These are phyloP conservation scores for Hyaloscypha hepaticicola DNA, from an alignment of 495 filamentous ascomycete genomes.

Conservation along the genomic window DNA sequence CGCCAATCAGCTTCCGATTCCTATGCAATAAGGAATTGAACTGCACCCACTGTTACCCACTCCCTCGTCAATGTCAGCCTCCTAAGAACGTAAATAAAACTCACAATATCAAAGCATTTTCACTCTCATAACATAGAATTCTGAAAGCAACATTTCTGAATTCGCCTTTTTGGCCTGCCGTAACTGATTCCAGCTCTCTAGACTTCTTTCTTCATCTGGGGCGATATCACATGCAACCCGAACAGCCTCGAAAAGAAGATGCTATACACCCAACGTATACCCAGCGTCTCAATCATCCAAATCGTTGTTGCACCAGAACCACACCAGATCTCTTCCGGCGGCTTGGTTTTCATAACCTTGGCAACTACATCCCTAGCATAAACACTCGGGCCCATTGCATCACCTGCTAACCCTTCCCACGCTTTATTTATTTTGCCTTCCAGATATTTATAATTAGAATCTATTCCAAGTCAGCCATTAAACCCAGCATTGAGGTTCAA, in stretches of 20 bases:
- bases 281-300: slow-evolving; percentile 15
- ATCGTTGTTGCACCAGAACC: slow-evolving; percentile 16
- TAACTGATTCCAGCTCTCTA: not conserved
- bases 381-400: slow-evolving; percentile 8
- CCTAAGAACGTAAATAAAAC: no score
- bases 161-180: no score
- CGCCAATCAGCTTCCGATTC: no score
- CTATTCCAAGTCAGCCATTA: not conserved
- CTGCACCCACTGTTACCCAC: no score
- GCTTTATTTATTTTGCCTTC: slow-evolving; percentile 17
- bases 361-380: slow-evolving; percentile 17
- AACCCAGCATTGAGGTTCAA: not conserved
- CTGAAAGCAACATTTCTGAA: no score
- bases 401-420: slow-evolving; percentile 11
- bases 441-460: slow-evolving; percentile 17
- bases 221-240: slow-evolving; percentile 11
- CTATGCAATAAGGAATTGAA: no score
- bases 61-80: no score
- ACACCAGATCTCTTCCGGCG: slow-evolving; percentile 14
- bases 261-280: slow-evolving; percentile 14
- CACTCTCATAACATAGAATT: no score
- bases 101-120: no score
- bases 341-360: slow-evolving; percentile 15
- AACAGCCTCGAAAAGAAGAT: slow-evolving; percentile 17
- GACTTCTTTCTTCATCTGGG: not conserved